These are phyloP conservation scores for Parafenestella ontariensis DNA, from an alignment of 2,329 filamentous ascomycete species.

Conservation along the genomic window DNA sequence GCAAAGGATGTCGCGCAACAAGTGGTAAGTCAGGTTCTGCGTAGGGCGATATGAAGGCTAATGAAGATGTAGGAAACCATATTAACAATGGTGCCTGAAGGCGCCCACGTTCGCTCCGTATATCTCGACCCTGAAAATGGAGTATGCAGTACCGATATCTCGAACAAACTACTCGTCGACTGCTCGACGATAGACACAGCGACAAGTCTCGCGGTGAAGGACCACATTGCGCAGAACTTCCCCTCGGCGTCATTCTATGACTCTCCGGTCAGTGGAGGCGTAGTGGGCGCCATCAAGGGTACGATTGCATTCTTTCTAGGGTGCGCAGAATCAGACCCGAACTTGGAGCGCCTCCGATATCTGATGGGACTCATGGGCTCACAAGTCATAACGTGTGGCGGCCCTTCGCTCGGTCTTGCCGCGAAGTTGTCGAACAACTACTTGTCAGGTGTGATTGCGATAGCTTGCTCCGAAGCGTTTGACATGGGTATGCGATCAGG, in stretches of 20 bases:
- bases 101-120: conserved; percentile 58
- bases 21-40: conserved; percentile 47
- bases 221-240: conserved; percentile 48
- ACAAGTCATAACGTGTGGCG: conserved; percentile 63
- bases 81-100: conserved; percentile 63
- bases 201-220: conserved; percentile 57
- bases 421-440: conserved; percentile 70
- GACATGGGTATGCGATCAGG: conserved; percentile 66
- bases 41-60: not conserved
- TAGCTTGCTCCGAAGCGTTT: conserved; percentile 65
- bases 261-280: conserved; percentile 61
- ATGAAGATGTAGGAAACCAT: conserved; percentile 53
- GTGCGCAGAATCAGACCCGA: conserved; percentile 54
- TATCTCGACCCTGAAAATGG: conserved; percentile 57
- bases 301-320: conserved; percentile 65
- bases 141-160: conserved; percentile 52
- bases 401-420: conserved; percentile 62
- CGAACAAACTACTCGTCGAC: conserved; percentile 59
- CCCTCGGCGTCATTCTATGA: conserved; percentile 59
- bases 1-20: conserved; percentile 59
- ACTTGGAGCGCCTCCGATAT: conserved; percentile 52
- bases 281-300: conserved; percentile 59
- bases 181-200: conserved; percentile 64
- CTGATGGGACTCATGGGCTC: conserved; percentile 62
- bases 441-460: conserved; percentile 64